Evolutionary conservation across 148 eudicot species (phyloP), one percentile per base, ranked within the genome.

Genomic region (Camellia lanceoleosa): DNA sequence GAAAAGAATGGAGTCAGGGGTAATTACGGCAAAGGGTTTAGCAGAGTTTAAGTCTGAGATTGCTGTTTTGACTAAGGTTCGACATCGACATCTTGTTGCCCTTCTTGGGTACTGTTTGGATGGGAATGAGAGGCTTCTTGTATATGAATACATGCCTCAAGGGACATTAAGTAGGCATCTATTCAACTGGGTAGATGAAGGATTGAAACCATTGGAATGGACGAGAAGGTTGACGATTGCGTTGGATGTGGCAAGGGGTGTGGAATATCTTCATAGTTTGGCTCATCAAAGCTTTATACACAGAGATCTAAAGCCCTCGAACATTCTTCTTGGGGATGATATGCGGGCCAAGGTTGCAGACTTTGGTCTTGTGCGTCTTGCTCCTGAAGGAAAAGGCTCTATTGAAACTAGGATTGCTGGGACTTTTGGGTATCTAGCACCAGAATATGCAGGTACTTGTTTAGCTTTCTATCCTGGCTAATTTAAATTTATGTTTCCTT

Each of bases 271-370:
- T 9, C 98, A 95, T 75, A 83, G 86, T 62, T 83, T 93, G 79
- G 98, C 97, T 10, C 97, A 95, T 80, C 98, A 92, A 75, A 92
- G 97, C 86, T 92, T 94, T 79, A 92, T 92, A 59, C 98, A 94
- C 77, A 85, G 98, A 65, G 98, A 95, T 74, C 80, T 95, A 3
- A 95, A 95, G 77, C 97, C 98, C 41, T 91, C 97, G 15, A 95
- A 95, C 78, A 95, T 95, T 72, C 91, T 95, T 70, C 97, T 95
- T 16, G 98, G 97, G 16, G 98, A 93, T 83, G 98, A 95, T 87
- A 90, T 95, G 97, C 86, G 98, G 77, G 98, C 98, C 5, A 95
- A 93, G 80, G 98, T 95, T 74, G 90, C 95, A 3, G 98, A 95
- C 84, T 95, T 95, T 78, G 98, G 98, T 61, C 95, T 95, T 19